Base-by-base conservation (phyloP, 441 rosid species). In the Brassica hybrid region DNA sequence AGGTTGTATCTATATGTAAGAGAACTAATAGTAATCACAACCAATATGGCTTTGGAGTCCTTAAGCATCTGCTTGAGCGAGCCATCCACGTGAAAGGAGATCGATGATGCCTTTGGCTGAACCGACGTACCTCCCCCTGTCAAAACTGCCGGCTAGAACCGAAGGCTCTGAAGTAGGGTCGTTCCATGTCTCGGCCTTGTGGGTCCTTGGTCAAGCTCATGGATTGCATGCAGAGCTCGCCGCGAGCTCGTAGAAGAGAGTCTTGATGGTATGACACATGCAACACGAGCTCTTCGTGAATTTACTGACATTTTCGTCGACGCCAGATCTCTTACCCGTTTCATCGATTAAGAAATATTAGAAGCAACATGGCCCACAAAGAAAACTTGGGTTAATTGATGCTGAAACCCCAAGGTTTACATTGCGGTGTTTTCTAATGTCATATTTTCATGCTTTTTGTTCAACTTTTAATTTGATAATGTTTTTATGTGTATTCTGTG, bases 361-460 rank as follows among this genome's bases (percentile, higher is more conserved):
- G 8, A 50, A 50, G 57, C 57, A 50, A 50, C 57, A 6, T 50
- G 9, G 18, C 2, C 18, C 18, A 50, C 57, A 8, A 8, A 50
- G 0, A 50, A 50, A 14, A 6, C 18, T 50, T 50, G 56, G 56
- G 56, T 48, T 45, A 50, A 7, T 50, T 50, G 57, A 50, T 50
- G 17, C 57, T 50, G 18, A 50, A 50, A 7, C 57, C 61, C n/a
- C n/a, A 21, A 57, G 13, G 5, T 18, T 57, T 57, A 57, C 61
- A 4, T 57, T 57, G 27, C 27, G 13, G 13, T 19, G 7, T 57
- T 19, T 2, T n/a, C 57, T 50, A 7, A 14, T 50, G 57, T 14
- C 57, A 50, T 50, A 8, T 57, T 57, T 54, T 54, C 60, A 54
- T 54, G 60, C 60, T 54, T 54, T 57, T 57, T 50, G 57, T 50